Conservation (phyloP, 2,329 filamentous ascomycete species). For the Pyricularia pennisetigena region DNA sequence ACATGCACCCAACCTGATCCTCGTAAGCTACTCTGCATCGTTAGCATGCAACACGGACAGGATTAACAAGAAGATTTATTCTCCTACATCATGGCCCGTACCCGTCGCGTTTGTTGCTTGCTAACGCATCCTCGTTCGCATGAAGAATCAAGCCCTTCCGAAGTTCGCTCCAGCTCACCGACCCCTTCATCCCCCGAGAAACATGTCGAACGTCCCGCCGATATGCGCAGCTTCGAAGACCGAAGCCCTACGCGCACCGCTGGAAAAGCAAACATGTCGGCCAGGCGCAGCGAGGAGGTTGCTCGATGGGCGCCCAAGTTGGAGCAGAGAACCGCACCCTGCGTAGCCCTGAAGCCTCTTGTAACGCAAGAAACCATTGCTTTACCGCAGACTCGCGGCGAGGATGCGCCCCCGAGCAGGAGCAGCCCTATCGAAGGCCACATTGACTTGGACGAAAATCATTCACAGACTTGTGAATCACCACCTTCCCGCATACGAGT, state of each 20-base stretch:
- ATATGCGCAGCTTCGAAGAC: constrained; percentile 29
- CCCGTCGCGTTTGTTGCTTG: neutral
- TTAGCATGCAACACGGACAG: neutral
- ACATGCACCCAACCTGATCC: constrained; percentile 46
- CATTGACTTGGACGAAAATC: constrained; percentile 16
- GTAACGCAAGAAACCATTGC: constrained; percentile 31
- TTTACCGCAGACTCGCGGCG: neutral
- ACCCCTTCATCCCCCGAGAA: constrained; percentile 40
- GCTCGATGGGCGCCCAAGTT: constrained; percentile 28
- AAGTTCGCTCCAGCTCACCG: constrained; percentile 39
- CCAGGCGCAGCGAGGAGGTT: constrained; percentile 33
- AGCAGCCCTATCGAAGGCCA: constrained; percentile 4
- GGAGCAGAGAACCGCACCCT: constrained; percentile 23
- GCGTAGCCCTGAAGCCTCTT: constrained; percentile 33
- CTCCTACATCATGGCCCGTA: neutral
- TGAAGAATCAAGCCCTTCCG: neutral
- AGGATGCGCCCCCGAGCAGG: neutral
- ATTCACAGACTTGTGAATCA: constrained; percentile 26
- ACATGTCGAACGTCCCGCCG: constrained; percentile 34
- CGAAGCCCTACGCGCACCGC: constrained; percentile 38
- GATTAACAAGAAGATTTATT: neutral
- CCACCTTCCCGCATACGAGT: constrained; percentile 24
- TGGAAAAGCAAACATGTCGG: constrained; percentile 20
- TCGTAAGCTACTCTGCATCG: constrained; percentile 38
- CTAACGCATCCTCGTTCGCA: neutral